phyloP scores from a whole-genome alignment of 768 basidiomycete genomes.

The Termitomyces sp. region DNA sequence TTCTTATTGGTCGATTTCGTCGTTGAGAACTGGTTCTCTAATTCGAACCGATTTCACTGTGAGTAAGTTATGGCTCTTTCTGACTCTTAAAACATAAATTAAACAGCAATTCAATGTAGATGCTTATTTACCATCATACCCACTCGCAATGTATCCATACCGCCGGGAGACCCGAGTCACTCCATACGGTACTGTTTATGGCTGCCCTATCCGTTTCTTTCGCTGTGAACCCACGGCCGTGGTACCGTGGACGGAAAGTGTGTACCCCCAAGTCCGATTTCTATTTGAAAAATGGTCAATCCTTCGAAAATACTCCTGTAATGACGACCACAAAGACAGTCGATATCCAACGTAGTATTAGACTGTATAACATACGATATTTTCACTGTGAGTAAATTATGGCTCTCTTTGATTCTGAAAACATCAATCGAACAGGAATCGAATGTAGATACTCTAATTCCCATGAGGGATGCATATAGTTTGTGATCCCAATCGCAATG shows the following conservation, averaged over 20 bases:
- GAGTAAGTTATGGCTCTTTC: neutral
- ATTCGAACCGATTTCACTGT: neutral
- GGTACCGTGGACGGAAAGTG: neutral
- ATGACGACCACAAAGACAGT: neutral
- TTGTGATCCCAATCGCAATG: neutral
- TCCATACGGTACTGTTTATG: neutral
- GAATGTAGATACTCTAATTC: too few species aligned
- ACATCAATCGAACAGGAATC: too few species aligned
- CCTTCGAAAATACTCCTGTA: too few species aligned
- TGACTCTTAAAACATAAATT: too few species aligned
- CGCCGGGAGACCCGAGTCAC: too few species aligned
- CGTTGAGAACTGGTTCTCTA: too few species aligned
- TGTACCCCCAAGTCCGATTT: neutral
- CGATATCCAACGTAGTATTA: neutral
- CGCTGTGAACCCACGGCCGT: neutral
- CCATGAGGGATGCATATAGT: neutral
- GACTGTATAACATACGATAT: neutral
- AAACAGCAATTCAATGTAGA: too few species aligned
- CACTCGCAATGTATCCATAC: neutral
- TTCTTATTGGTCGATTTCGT: too few species aligned
- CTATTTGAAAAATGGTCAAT: neutral
- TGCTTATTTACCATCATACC: neutral
- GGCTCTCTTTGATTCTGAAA: too few species aligned
- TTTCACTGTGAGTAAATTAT: too few species aligned
- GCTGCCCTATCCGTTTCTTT: neutral